A percentile compares a stretch with the other conserved stretches of the same genome.
These are phyloP conservation scores for Senecio squalidus DNA, from an alignment of 140 eudicot genomes.

Conservation along the genomic window DNA sequence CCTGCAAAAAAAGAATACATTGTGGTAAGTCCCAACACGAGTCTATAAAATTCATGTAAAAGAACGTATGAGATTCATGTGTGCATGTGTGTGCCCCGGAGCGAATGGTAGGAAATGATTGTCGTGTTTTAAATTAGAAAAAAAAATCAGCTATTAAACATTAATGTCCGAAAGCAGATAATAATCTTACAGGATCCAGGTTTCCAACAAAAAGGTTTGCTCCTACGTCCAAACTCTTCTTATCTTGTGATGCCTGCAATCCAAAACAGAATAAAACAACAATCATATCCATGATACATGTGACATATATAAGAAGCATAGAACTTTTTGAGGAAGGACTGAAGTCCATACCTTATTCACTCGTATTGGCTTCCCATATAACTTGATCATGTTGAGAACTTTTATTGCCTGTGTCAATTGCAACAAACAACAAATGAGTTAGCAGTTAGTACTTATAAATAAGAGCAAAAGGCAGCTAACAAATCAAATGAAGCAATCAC, in stretches of 20 bases:
- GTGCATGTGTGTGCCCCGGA: not conserved
- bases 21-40: not conserved
- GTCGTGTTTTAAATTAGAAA: not conserved
- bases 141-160: not conserved
- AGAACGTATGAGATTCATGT: not conserved
- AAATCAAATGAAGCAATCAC: not conserved
- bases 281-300: not conserved
- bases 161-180: not conserved
- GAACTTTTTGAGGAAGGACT: not conserved
- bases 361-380: slow-evolving; percentile 83
- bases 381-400: slow-evolving; percentile 93
- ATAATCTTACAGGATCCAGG: slow-evolving; percentile 82
- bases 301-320: not conserved
- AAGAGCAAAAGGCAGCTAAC: not conserved
- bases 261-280: slow-evolving; percentile 10
- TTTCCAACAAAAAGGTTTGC: slow-evolving; percentile 98
- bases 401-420: slow-evolving; percentile 72
- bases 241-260: slow-evolving; percentile 94
- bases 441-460: not conserved
- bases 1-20: slow-evolving; percentile 63
- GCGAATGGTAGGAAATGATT: not conserved
- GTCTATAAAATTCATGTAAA: not conserved
- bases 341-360: slow-evolving; percentile 68
- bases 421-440: not conserved
- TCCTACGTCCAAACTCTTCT: slow-evolving; percentile 99